Conservation (phyloP, 2,329 filamentous ascomycete species). For the Beauveria australis region DNA sequence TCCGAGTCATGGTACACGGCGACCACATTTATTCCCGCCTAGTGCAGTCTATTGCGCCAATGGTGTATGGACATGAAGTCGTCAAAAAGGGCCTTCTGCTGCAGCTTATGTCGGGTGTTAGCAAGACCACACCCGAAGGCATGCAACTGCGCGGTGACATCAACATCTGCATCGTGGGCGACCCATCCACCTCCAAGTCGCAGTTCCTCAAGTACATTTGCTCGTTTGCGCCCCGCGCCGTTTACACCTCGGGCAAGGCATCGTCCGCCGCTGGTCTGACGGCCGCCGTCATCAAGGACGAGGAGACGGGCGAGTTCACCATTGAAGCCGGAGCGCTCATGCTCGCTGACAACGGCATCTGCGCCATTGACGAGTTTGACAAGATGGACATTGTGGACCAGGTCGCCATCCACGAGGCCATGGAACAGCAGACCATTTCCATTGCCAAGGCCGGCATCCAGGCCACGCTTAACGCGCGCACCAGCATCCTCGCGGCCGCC, state of each 20-base stretch:
- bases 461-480: slow-evolving; percentile 90
- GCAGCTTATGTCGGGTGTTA: slow-evolving; percentile 92
- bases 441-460: slow-evolving; percentile 98
- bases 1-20: slow-evolving; percentile 87
- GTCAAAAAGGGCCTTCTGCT: slow-evolving; percentile 95
- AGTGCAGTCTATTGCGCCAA: slow-evolving; percentile 89
- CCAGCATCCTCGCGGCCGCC: slow-evolving; percentile 88
- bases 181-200: slow-evolving; percentile 94
- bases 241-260: slow-evolving; percentile 96
- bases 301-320: slow-evolving; percentile 97
- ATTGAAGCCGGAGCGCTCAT: slow-evolving; percentile 97
- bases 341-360: slow-evolving; percentile 94
- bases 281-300: slow-evolving; percentile 92
- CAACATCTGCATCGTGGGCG: slow-evolving; percentile 97
- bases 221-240: slow-evolving; percentile 89
- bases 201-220: slow-evolving; percentile 98
- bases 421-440: slow-evolving; percentile 99
- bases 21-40: slow-evolving; percentile 91
- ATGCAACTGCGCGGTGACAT: slow-evolving; percentile 96
- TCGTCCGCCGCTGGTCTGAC: slow-evolving; percentile 96
- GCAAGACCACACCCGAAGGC: slow-evolving; percentile 84
- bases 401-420: slow-evolving; percentile 98
- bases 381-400: slow-evolving; percentile 98
- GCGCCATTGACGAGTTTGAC: slow-evolving; percentile 98
- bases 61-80: slow-evolving; percentile 94